Base-by-base conservation (phyloP, 2,329 filamentous ascomycete genomes). In the Helicocarpus griseus region DNA sequence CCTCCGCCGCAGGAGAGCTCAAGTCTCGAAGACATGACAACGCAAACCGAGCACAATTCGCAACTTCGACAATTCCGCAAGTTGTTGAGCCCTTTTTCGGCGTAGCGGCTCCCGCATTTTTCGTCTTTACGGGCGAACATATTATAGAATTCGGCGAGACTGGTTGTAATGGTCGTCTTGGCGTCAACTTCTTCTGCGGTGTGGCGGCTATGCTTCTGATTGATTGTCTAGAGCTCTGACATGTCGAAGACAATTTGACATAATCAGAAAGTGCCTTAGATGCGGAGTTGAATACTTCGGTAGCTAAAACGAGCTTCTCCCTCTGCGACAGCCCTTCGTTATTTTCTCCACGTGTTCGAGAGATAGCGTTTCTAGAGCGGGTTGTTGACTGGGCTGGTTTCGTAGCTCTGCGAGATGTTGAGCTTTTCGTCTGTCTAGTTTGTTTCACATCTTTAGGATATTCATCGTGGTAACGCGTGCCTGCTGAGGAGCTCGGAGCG, bases 231-330 rank as follows among this genome's bases (percentile, higher is more conserved):
- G 29, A 41, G n/a, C 44, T 38, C 29, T 56, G 52, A 14, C 54
- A 54, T 40, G 61, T 64, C 3, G 54, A 39, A 4, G 52, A 19
- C 14, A 55, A 19, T 40, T 68, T 70, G 13, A 66, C 54, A 19
- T 68, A 65, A 38, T 72, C 69, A 1, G 69, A 70, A 7, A 75
- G 62, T 0, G 66, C 62, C 54, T 71, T 75, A 11, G 73, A 61
- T 0, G 70, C 69, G 14, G 60, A 60, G 58, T 75, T 75, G 54
- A 75, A 74, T 11, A 72, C 63, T 31, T 74, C 72, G 1, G 72
- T 74, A 1, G 72, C 72, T 21, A 74, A 62, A 4, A 69, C 62
- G 1, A 70, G 61, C 50, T 66, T 67, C 53, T 73, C 67, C 48
- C 70, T 67, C 36, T 56, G 49, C 7, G 69, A 66, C 38, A 72